Base-by-base conservation (phyloP, 805 yeast genomes). In the Isabelozyma gotoi region DNA sequence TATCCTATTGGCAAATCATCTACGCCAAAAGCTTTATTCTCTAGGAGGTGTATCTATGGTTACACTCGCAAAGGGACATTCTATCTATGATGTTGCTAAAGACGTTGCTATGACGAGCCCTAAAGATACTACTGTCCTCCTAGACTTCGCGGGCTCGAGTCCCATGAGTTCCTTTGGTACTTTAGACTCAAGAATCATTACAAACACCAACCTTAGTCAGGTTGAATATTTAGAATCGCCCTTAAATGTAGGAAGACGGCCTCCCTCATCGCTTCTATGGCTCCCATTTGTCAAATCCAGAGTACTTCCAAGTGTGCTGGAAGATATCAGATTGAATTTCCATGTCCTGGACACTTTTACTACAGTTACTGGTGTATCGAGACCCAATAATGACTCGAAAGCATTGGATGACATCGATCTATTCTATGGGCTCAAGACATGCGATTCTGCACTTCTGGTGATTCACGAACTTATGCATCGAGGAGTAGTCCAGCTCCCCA, bases 381-480 rank as follows among this genome's bases (percentile, higher is more conserved):
- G 7, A 7, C 2, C 29, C 29, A 24, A n/a, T 24, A 24, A 10
- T 10, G 29, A 4, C 29, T 10, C 29, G 29, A 24, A 24, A 24
- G 12, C 5, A n/a, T 19, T 43, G 11, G 37, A 38, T 39, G 38
- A 42, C 10, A 39, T 45, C 33, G 60, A 59, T 33, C 39, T 59
- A 24, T 33, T 49, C 29, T 40, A 49, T 35, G 53, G 49, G 14
- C 38, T 57, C 16, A 43, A 45, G 27, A 32, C 46, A 4, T 46
- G 57, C 14, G 51, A 48, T 15, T n/a, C 24, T 10, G 40, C 47
- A 12, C 19, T 48, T 10, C 24, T 21, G 8, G 19, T 42, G 7
- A 24, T 46, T 7, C 38, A 40, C 10, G 19, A 42, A 15, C 15
- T 39, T 14, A 24, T 33, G 17, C 33, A 36, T 29, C 15, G 20